Conservation (phyloP, 495 filamentous ascomycete genomes). For the Chaetomium cochliodes region DNA sequence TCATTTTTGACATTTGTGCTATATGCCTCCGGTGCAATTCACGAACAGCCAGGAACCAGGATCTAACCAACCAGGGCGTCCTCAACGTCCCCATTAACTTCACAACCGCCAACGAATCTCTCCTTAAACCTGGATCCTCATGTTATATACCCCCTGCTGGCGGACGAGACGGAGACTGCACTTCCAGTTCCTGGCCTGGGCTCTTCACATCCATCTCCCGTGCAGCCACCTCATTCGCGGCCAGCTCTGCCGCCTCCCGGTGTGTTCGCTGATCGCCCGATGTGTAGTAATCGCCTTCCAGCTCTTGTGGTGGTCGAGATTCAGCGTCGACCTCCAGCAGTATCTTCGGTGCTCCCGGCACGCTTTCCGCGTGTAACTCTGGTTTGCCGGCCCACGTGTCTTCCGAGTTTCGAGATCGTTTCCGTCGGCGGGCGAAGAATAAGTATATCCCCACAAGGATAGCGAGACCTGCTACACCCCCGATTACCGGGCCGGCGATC, state of each 20-base stretch:
- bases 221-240: not conserved
- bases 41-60: too few species aligned
- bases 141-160: too few species aligned
- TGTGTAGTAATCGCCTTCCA: not conserved
- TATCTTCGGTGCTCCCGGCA: not conserved
- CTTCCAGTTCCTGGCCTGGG: not conserved
- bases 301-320: not conserved
- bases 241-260: not conserved
- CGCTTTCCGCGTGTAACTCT: not conserved
- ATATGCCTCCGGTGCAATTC: too few species aligned
- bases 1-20: too few species aligned
- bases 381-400: not conserved
- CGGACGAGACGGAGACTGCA: too few species aligned
- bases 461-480: not conserved
- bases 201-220: not conserved
- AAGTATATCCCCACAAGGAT: not conserved
- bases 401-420: not conserved
- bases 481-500: slow-evolving; percentile 1
- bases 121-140: too few species aligned
- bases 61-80: too few species aligned
- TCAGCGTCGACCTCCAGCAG: not conserved
- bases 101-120: too few species aligned
- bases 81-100: too few species aligned
- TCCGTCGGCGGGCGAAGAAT: not conserved
- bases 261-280: not conserved